A percentile compares a stretch with the other conserved stretches of the same genome.
Evolutionary conservation across 768 basidiomycete genomes (phyloP).

Genomic region (Guyanaporus albipodus): DNA sequence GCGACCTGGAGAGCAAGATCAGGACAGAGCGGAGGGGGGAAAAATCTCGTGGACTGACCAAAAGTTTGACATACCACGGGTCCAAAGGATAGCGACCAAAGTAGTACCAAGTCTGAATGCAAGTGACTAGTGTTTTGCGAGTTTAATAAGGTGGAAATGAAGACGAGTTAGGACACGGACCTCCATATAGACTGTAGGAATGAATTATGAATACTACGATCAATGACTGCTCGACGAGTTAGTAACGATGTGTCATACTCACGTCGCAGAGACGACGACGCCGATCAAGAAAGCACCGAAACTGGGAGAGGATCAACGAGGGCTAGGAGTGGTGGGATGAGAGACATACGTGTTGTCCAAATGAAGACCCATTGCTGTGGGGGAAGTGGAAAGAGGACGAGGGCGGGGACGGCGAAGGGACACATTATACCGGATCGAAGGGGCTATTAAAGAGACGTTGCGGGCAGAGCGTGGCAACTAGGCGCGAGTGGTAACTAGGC

Average conservation of each 20-base stretch:
- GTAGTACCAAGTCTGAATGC: slow-evolving; percentile 57
- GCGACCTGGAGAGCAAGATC: slow-evolving; percentile 39
- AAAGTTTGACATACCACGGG: slow-evolving; percentile 44
- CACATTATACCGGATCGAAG: background rate
- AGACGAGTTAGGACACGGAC: slow-evolving; percentile 28
- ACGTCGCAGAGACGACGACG: slow-evolving; percentile 51
- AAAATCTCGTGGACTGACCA: slow-evolving; percentile 34
- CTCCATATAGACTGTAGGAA: slow-evolving; percentile 46
- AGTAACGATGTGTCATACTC: slow-evolving; percentile 24
- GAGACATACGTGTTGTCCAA: slow-evolving; percentile 38
- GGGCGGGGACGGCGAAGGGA: background rate
- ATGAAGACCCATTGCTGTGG: slow-evolving; percentile 13
- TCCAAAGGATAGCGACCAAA: slow-evolving; percentile 47
- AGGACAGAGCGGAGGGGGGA: background rate
- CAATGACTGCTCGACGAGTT: slow-evolving; percentile 1
- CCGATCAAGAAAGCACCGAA: slow-evolving; percentile 55
- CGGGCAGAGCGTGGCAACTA: slow-evolving; percentile 9
- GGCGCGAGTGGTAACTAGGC: slow-evolving; percentile 10
- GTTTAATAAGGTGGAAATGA: slow-evolving; percentile 6
- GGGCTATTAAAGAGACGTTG: slow-evolving; percentile 16
- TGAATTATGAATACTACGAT: background rate
- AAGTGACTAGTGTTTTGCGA: slow-evolving; percentile 41
- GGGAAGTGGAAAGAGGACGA: background rate
- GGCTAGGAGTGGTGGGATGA: background rate
- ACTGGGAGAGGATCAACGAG: slow-evolving; percentile 26